Conservation (phyloP, 306 rosid genomes). For the Vachellia pachyceras region DNA sequence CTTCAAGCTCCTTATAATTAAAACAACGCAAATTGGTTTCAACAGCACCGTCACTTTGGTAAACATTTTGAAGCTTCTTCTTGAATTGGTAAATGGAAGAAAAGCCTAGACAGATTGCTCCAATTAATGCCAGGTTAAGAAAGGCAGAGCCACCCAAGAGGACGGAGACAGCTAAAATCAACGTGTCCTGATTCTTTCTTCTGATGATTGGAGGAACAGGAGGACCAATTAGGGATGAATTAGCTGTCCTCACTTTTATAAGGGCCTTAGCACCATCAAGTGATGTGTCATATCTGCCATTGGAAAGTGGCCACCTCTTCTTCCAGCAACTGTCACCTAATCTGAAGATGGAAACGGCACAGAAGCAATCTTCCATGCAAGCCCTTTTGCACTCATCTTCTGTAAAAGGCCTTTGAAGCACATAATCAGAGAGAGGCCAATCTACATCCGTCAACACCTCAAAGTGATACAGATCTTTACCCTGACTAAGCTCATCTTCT, state of each 20-base stretch:
- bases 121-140: constrained; percentile 39
- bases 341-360: constrained; percentile 48
- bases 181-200: constrained; percentile 33
- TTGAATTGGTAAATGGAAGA: constrained; percentile 9
- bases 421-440: constrained; percentile 51
- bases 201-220: constrained; percentile 24
- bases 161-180: constrained; percentile 41
- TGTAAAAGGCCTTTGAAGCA: constrained; percentile 4
- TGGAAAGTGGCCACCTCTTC: constrained; percentile 56
- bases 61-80: constrained; percentile 21
- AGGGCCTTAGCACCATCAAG: constrained; percentile 43
- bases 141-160: constrained; percentile 52
- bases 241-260: constrained; percentile 51
- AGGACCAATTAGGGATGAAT: constrained; percentile 33
- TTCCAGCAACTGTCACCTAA: constrained; percentile 49
- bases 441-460: constrained; percentile 26
- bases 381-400: constrained; percentile 43
- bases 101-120: constrained; percentile 27
- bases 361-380: constrained; percentile 60
- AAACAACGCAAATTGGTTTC: constrained; percentile 45
- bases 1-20: constrained; percentile 46
- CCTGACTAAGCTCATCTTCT: constrained; percentile 30
- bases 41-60: not conserved
- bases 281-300: constrained; percentile 40
- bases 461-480: constrained; percentile 29